Evolutionary conservation across 768 basidiomycete genomes (phyloP).

Genomic region (Mycena polygramma): DNA sequence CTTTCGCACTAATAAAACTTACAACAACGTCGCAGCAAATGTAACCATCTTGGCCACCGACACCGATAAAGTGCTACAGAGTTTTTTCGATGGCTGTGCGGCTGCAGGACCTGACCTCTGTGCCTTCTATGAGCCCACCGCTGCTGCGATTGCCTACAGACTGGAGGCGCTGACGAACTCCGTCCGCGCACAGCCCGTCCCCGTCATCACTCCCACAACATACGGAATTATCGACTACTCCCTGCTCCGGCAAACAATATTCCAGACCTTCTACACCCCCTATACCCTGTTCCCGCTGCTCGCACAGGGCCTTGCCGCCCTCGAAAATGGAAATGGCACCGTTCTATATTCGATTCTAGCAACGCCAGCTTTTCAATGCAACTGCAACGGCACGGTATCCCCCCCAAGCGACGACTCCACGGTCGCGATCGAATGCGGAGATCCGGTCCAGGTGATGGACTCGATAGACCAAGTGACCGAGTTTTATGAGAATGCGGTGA

Average conservation of each 20-base stretch:
- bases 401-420: constrained; percentile 14
- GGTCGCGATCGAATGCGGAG: constrained; percentile 37
- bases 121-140: constrained; percentile 42
- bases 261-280: constrained; percentile 41
- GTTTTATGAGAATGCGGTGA: constrained; percentile 26
- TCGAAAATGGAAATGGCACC: constrained; percentile 43
- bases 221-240: constrained; percentile 47
- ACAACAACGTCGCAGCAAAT: constrained; percentile 15
- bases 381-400: background rate
- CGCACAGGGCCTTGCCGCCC: constrained; percentile 41
- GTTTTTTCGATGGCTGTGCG: constrained; percentile 42
- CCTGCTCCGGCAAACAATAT: constrained; percentile 37
- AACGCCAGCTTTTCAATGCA: constrained; percentile 19
- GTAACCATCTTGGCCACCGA: constrained; percentile 41
- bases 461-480: constrained; percentile 32
- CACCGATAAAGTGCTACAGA: constrained; percentile 41
- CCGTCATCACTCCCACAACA: constrained; percentile 32
- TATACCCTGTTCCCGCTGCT: constrained; percentile 34
- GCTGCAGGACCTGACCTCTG: constrained; percentile 42
- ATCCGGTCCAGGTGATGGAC: constrained; percentile 33
- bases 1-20: background rate
- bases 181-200: constrained; percentile 39
- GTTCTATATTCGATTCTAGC: constrained; percentile 24
- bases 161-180: constrained; percentile 35
- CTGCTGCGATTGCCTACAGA: constrained; percentile 34